Base-by-base conservation (phyloP, 495 filamentous ascomycete genomes). In the Tricharina praecox region DNA sequence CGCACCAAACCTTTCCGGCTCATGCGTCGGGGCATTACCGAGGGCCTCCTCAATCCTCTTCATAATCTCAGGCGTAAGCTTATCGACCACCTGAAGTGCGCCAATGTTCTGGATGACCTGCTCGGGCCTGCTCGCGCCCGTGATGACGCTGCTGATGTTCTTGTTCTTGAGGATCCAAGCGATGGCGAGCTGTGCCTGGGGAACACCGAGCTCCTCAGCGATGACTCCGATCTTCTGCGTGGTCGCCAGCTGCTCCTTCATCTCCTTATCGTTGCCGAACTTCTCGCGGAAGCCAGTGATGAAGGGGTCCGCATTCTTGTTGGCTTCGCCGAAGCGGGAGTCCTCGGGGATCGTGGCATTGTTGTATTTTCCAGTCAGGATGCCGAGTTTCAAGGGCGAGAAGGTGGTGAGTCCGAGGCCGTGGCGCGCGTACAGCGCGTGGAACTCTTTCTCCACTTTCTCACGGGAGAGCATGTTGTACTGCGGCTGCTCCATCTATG, bases 351-450 rank as follows among this genome's bases (percentile, higher is more conserved):
- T 46, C 25, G 11, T 15, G 2, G 26, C 25, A 19, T 16, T 13
- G 61, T 81, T 81, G 64, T 93, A 90, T 66, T 90, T 93, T 4
- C 83, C 84, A 0, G 79, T 83, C 49, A 90, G 65, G 37, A 88
- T 64, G 5, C 85, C 85, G 32, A 71, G 69, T 54, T 77, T 75
- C 38, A 93, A 61, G 1, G 84, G 82, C 5, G 71, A 78, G 64
- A 79, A 88, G 16, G 74, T 71, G 4, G 84, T 87, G 47, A 90
- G 63, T 2, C 83, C 82, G 0, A 82, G 65, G 3, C 80, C 78
- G 40, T 70, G 66, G 10, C 76, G 67, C 30, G 71, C 67, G 53
- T 78, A 85, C 24, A 84, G 61, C 48, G 73, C 72, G 42, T 69
- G 70, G 65, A 72, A 92, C 58, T 92, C 78, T 45, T 70, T 68